phyloP scores from a whole-genome alignment of 192 early-diverging fungal genomes.

The Pilaira anomala region DNA sequence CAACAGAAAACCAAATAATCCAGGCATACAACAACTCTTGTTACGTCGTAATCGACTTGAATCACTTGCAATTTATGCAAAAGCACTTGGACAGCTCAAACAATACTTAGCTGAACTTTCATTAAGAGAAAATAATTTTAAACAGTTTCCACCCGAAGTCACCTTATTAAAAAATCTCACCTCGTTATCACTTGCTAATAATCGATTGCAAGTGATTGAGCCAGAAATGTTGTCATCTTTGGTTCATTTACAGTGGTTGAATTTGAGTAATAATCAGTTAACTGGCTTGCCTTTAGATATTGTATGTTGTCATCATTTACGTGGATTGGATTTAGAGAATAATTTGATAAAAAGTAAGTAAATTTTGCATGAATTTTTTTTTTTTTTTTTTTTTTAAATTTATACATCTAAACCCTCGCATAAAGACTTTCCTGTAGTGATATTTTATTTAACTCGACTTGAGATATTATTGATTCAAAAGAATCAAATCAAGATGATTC shows the following conservation, averaged over 20 bases:
- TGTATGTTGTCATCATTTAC: constrained; percentile 27
- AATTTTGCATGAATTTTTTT: neutral
- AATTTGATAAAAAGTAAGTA: constrained; percentile 35
- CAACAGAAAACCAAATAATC: neutral
- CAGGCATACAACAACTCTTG: constrained; percentile 13
- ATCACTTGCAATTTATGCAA: constrained; percentile 9
- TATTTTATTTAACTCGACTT: constrained; percentile 30
- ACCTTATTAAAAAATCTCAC: constrained; percentile 38
- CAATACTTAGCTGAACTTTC: constrained; percentile 36
- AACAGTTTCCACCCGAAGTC: constrained; percentile 38
- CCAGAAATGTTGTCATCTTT: constrained; percentile 14
- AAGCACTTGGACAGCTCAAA: constrained; percentile 26
- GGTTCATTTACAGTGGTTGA: constrained; percentile 19
- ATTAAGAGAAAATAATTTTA: constrained; percentile 38
- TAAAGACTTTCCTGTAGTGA: constrained; percentile 31
- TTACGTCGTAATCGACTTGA: constrained; percentile 20
- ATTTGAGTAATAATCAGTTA: constrained; percentile 23
- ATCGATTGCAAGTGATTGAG: constrained; percentile 21
- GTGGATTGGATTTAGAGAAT: constrained; percentile 39
- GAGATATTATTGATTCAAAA: constrained; percentile 43
- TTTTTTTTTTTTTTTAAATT: neutral
- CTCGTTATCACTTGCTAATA: constrained; percentile 43
- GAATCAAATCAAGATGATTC: constrained; percentile 35
- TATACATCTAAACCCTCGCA: neutral
- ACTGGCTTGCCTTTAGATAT: constrained; percentile 34